These are phyloP conservation scores for Komagataella kurtzmanii DNA, from an alignment of 805 yeast genomes.

Conservation along the genomic window DNA sequence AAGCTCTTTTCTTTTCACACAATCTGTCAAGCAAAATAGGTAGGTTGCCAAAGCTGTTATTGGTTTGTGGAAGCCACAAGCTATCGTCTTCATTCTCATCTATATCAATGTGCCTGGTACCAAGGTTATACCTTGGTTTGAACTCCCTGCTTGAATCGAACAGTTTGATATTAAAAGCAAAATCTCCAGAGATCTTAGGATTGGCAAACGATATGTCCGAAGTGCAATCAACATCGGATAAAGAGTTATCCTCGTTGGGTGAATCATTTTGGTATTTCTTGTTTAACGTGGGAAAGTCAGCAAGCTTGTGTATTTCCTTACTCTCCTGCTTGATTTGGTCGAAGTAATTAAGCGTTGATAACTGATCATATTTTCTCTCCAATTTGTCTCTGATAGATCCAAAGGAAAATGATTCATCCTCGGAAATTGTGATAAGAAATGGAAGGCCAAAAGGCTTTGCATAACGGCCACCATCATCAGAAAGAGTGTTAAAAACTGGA, in stretches of 20 bases:
- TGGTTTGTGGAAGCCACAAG: conserved; percentile 30
- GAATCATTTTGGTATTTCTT: conserved; percentile 1
- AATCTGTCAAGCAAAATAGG: conserved; percentile 22
- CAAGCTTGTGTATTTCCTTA: conserved; percentile 6
- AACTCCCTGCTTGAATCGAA: conserved; percentile 18
- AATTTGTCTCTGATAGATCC: conserved; percentile 46
- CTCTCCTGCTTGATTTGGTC: conserved; percentile 10
- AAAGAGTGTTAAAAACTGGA: conserved; percentile 41
- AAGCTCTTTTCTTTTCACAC: conserved; percentile 12
- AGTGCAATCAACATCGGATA: conserved; percentile 21
- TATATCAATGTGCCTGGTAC: background rate
- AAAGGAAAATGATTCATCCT: conserved; percentile 39
- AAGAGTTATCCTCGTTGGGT: background rate
- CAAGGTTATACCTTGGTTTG: conserved; percentile 7
- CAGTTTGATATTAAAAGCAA: conserved; percentile 32
- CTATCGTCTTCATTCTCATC: conserved; percentile 11
- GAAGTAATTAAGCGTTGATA: conserved; percentile 29
- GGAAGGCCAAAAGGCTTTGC: conserved; percentile 62
- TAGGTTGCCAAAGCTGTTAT: conserved; percentile 25
- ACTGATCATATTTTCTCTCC: conserved; percentile 30
- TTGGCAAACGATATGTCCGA: conserved; percentile 39
- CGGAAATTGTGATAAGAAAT: conserved; percentile 46
- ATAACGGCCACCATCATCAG: conserved; percentile 21
- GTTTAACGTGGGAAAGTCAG: conserved; percentile 15
- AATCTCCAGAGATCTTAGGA: conserved; percentile 34